phyloP scores from a whole-genome alignment of 1,139 yeast species.

The Scheffersomyces segobiensis region DNA sequence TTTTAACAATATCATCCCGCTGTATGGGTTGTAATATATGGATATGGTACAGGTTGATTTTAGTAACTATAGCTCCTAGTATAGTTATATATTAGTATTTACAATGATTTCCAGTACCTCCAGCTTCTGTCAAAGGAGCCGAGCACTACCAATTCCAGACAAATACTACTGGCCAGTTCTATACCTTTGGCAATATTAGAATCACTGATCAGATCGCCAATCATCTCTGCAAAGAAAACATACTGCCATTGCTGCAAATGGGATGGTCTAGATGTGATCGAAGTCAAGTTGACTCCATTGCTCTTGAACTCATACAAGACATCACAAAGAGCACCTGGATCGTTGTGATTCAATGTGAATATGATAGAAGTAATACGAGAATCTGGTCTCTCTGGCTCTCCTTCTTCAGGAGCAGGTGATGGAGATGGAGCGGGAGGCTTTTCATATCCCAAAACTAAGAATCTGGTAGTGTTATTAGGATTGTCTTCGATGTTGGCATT shows the following conservation, averaged over 20 bases:
- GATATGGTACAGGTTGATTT: too few species aligned
- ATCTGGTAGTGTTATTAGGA: constrained; percentile 78
- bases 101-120: constrained; percentile 18
- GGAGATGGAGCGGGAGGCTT: constrained; percentile 10
- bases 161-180: constrained; percentile 18
- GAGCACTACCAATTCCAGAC: constrained; percentile 36
- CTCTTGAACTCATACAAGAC: constrained; percentile 61
- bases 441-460: constrained; percentile 58
- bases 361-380: constrained; percentile 53
- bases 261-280: constrained; percentile 76
- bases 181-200: constrained; percentile 19
- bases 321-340: constrained; percentile 74
- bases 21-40: too few species aligned
- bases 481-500: constrained; percentile 65
- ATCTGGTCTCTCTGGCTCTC: constrained; percentile 4
- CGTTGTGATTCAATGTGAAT: constrained; percentile 65
- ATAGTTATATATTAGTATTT: background rate
- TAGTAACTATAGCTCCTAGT: background rate
- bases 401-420: constrained; percentile 1
- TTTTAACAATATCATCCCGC: too few species aligned
- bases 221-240: constrained; percentile 73
- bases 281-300: constrained; percentile 62
- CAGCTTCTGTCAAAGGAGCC: constrained; percentile 38
- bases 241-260: constrained; percentile 74
- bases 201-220: constrained; percentile 28